Evolutionary conservation across 2,329 filamentous ascomycete species (phyloP), one percentile per base, ranked within the genome.

Genomic region (Calonectria fujianensis): DNA sequence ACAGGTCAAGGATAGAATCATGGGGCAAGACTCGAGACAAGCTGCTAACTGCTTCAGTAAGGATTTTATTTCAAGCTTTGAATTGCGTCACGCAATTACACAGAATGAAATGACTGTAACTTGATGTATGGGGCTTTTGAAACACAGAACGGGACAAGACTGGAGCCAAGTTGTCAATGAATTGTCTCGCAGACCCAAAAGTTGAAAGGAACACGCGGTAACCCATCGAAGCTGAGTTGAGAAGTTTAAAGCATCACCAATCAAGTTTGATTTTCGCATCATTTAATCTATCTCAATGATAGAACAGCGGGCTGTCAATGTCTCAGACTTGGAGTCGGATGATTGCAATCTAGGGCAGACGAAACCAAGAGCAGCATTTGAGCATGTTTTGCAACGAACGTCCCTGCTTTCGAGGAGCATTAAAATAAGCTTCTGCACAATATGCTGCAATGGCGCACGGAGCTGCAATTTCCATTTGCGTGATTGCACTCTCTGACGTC

Each of bases 41-140:
- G 1, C 11, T 2, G 9, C 9, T 4, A 9, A 41, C 13, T 4
- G 27, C 24, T 29, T 18, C 24, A 24, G 24, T 2, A 63, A 16
- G n/a, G 14, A 27, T 16, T 18, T 6, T 10, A 2, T 41, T 63
- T 63, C 35, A 39, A 41, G 57, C 24, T 45, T 63, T 63, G 57
- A 63, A 41, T 41, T 63, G 57, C 57, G 37, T 18, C 57, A 63
- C 57, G n/a, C 16, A 37, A 41, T 41, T 20, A 41, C n/a, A n/a
- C 9, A 1, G n/a, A 48, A 16, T 27, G 37, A 29, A 41, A 39
- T 18, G 57, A 27, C 57, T 7, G 35, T 6, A 20, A 41, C 57
- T 20, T 45, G 57, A 41, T 29, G 7, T 6, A 39, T 61, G 35
- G 24, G 57, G n/a, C 24, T 18, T 37, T 16, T 4, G 35, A 39